Conservation (phyloP, 2,329 filamentous ascomycete species). For the Ophiocordyceps camponoti-rufipedis region DNA sequence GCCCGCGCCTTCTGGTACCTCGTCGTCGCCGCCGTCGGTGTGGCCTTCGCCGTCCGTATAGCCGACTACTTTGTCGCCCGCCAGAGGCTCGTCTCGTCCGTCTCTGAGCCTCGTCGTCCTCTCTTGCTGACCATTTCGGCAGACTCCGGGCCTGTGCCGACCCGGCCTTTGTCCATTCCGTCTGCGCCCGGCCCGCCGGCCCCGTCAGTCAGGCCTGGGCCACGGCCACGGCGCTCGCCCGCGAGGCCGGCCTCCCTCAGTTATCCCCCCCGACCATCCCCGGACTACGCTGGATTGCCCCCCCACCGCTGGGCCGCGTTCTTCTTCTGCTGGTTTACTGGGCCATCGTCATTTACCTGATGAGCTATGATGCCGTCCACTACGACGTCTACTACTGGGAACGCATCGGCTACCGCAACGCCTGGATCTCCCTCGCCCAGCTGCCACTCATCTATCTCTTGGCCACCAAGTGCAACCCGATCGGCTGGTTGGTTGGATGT, state of each 20-base stretch:
- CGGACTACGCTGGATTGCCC: constrained; percentile 35
- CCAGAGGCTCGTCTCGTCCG: constrained; percentile 16
- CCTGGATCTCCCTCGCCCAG: constrained; percentile 47
- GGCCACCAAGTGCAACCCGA: constrained; percentile 36
- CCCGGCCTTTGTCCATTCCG: constrained; percentile 27
- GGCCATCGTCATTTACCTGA: constrained; percentile 39
- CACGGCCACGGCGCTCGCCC: constrained; percentile 35
- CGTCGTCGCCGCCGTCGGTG: constrained; percentile 27
- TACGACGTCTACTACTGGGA: constrained; percentile 41
- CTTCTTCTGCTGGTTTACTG: constrained; percentile 37
- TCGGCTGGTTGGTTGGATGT: constrained; percentile 42
- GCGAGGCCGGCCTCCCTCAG: constrained; percentile 39
- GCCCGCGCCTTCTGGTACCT: constrained; percentile 42
- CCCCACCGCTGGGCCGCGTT: constrained; percentile 37
- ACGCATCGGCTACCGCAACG: constrained; percentile 48
- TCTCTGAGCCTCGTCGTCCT: neutral
- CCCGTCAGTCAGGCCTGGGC: constrained; percentile 32
- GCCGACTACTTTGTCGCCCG: constrained; percentile 24
- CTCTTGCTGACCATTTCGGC: neutral
- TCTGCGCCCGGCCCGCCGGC: constrained; percentile 32
- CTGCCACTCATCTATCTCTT: constrained; percentile 46
- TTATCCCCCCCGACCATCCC: constrained; percentile 21
- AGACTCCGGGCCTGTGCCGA: constrained; percentile 25
- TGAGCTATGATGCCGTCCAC: constrained; percentile 27
- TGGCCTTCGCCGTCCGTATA: constrained; percentile 20